Conservation (phyloP, 768 basidiomycete species). For the Kwoniella europaea region DNA sequence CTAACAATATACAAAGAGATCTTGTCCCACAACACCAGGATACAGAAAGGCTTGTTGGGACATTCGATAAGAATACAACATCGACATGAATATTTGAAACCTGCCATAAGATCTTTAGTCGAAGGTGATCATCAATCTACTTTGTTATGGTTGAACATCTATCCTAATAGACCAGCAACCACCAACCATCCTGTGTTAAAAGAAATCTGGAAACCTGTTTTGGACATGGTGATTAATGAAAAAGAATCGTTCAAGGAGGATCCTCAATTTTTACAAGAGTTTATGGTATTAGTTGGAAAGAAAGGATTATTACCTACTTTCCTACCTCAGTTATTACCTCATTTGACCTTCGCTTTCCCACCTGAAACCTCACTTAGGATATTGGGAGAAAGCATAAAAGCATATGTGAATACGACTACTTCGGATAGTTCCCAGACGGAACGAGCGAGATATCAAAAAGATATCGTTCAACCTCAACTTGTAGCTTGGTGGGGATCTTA, state of each 20-base stretch:
- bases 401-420: constrained; percentile 28
- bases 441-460: constrained; percentile 20
- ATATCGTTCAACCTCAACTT: constrained; percentile 25
- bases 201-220: constrained; percentile 35
- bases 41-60: constrained; percentile 32
- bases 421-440: constrained; percentile 19
- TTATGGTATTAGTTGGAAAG: constrained; percentile 28
- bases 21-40: constrained; percentile 17
- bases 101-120: constrained; percentile 24
- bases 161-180: constrained; percentile 47
- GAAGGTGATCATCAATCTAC: constrained; percentile 22
- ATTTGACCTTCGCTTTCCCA: constrained; percentile 27
- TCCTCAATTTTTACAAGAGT: constrained; percentile 20
- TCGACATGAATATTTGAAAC: constrained; percentile 36
- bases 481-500: constrained; percentile 33
- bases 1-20: constrained; percentile 36
- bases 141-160: constrained; percentile 43
- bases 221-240: constrained; percentile 25
- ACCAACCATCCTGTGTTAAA: constrained; percentile 29
- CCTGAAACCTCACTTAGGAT: constrained; percentile 12
- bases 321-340: constrained; percentile 26
- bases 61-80: constrained; percentile 28
- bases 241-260: constrained; percentile 15
- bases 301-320: constrained; percentile 44
- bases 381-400: constrained; percentile 16